Percentiles rank a stretch among this genome's conserved stretches.
Evolutionary conservation across 2,329 filamentous ascomycete genomes (phyloP).

Genomic region (Akanthomyces uredinophilus): DNA sequence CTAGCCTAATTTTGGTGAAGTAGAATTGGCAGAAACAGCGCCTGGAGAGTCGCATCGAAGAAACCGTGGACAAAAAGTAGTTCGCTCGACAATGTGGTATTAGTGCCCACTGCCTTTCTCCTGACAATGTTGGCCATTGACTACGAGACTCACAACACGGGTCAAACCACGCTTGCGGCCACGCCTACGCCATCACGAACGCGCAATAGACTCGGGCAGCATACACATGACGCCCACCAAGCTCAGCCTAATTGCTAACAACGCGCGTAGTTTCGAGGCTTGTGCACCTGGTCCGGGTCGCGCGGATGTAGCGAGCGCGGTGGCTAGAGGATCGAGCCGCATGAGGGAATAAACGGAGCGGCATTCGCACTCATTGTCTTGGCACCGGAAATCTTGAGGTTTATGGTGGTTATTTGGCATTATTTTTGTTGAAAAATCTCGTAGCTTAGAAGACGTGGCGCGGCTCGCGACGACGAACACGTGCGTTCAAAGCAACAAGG

Average conservation of each 20-base stretch:
- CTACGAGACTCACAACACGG: constrained; percentile 51
- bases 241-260: constrained; percentile 45
- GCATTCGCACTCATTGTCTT: constrained; percentile 64
- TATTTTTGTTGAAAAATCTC: too few species aligned
- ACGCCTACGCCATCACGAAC: too few species aligned
- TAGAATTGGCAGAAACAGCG: too few species aligned
- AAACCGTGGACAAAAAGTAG: constrained; percentile 51
- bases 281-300: constrained; percentile 56
- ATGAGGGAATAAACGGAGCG: constrained; percentile 36
- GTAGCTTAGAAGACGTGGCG: constrained; percentile 56
- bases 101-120: constrained; percentile 64
- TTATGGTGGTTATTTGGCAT: too few species aligned
- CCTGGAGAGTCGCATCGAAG: constrained; percentile 54
- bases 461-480: constrained; percentile 50
- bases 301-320: constrained; percentile 56
- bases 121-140: constrained; percentile 64
- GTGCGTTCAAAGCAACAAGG: constrained; percentile 57
- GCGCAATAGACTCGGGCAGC: too few species aligned
- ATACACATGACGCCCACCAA: constrained; percentile 47
- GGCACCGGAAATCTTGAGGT: constrained; percentile 65
- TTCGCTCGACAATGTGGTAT: constrained; percentile 67
- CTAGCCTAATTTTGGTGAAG: too few species aligned
- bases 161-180: too few species aligned
- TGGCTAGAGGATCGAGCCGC: constrained; percentile 59
- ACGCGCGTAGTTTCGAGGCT: constrained; percentile 56